Evolutionary conservation across 495 filamentous ascomycete species (phyloP), one percentile per base, ranked within the genome.

Genomic region (Penicillium paxilli): DNA sequence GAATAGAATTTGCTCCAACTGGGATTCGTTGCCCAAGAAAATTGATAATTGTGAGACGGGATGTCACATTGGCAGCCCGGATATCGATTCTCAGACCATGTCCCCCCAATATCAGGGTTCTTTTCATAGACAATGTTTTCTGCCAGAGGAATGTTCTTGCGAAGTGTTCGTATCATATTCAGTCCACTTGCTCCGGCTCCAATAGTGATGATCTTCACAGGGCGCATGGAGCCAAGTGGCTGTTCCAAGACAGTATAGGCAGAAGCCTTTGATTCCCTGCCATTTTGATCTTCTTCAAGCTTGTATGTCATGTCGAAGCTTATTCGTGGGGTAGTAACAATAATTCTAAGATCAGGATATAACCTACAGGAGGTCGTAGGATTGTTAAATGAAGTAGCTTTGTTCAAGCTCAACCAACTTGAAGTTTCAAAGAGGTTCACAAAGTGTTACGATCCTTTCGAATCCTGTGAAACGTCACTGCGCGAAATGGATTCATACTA

Each of bases 1-100:
- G 83, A 77, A 52, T 80, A 85, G 44, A 79, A 70, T 44, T 80
- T 69, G 3, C 73, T 71, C 83, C 84, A 87, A 52, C 79, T 62
- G 1, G 71, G 63, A 51, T 85, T 85, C 11, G 80, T 77, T 37
- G 73, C 74, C 58, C 83, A 86, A 44, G 69, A 65, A 47, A 65
- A 79, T n/a, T 62, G 55, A 45, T 79, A 78, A 33, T 69, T 66
- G 46, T 67, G 82, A 0, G 84, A 71, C 6, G 82, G 82, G 19
- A 85, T 80, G 61, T 87, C 83, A 50, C 76, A 80, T 26, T 68
- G 60, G 20, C 76, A 72, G 20, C 78, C 77, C 2, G 78, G 78
- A 54, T 80, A 80, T 20, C 57, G 69, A 49, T 87, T 87, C 63
- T 84, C 83, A 35, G 78, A 80, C 83, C 84, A 63, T 1, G 60